phyloP scores from a whole-genome alignment of 2,329 filamentous ascomycete species.

The Colletotrichum lindemuthianum region DNA sequence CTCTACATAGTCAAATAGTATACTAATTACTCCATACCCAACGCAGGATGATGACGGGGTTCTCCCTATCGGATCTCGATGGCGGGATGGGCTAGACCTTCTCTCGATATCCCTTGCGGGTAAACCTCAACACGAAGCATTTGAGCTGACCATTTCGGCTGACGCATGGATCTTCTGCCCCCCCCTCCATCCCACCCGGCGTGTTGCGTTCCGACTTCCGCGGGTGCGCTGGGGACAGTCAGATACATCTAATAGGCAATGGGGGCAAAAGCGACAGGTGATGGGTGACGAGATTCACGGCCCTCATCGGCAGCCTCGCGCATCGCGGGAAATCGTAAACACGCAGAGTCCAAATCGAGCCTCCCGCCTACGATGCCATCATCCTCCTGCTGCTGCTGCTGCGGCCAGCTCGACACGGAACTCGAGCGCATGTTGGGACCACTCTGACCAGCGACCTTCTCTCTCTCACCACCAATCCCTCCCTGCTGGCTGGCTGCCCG shows the following conservation, averaged over 20 bases:
- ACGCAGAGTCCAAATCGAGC: not conserved
- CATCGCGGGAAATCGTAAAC: conserved; percentile 18
- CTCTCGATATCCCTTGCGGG: conserved; percentile 15
- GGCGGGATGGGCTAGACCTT: conserved; percentile 6
- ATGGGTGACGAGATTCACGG: conserved; percentile 27
- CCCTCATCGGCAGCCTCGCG: conserved; percentile 8
- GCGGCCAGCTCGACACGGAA: not conserved
- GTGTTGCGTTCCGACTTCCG: not conserved
- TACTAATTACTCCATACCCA: too few relatives aligned
- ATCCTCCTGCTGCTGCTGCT: too few relatives aligned
- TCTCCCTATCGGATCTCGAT: conserved; percentile 10
- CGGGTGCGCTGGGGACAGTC: not conserved
- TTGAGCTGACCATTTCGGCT: conserved; percentile 4
- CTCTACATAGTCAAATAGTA: too few relatives aligned
- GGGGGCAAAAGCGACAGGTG: conserved; percentile 16
- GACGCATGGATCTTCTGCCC: not conserved
- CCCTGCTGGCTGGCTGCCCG: conserved; percentile 10
- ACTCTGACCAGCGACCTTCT: not conserved
- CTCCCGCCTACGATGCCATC: too few relatives aligned
- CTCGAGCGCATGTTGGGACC: too few relatives aligned
- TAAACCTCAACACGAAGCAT: not conserved
- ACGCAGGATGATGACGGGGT: too few relatives aligned
- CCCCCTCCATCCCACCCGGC: not conserved
- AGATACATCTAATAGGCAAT: not conserved
- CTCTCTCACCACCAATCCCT: not conserved